Conservation (phyloP, 176 grass and related monocot species). For the Themeda triandra region DNA sequence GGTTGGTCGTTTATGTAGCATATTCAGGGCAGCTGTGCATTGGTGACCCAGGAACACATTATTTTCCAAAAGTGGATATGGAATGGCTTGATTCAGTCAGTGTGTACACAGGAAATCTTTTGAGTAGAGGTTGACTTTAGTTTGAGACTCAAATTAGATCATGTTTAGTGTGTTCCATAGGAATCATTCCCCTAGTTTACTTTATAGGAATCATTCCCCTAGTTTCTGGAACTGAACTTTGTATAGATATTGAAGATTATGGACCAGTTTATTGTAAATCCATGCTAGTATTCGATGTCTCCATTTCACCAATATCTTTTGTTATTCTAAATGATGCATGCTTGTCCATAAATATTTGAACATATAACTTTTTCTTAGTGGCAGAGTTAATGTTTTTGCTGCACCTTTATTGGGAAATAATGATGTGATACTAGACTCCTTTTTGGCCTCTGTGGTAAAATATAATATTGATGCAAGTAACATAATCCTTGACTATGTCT, state of each 20-base stretch:
- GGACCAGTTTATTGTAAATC: background rate
- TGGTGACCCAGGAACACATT: background rate
- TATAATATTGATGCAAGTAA: background rate
- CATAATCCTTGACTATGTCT: background rate
- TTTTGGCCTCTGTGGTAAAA: background rate
- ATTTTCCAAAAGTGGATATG: background rate
- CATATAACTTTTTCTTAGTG: background rate
- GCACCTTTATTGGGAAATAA: background rate
- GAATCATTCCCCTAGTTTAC: background rate
- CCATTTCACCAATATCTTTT: background rate
- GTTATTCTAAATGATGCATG: background rate
- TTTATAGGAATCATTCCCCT: background rate
- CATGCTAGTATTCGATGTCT: background rate
- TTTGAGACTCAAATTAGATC: background rate
- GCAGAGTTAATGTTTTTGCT: background rate
- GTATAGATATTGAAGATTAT: background rate
- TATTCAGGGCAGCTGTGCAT: background rate
- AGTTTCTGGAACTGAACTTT: background rate
- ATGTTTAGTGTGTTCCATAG: background rate
- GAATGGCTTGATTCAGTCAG: background rate
- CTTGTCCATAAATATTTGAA: background rate
- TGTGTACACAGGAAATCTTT: background rate
- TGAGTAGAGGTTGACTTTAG: background rate
- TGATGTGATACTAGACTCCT: background rate
- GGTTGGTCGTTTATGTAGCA: background rate